Base-by-base conservation (phyloP, 352 stramenopile genomes). In the Detonula confervacea region DNA sequence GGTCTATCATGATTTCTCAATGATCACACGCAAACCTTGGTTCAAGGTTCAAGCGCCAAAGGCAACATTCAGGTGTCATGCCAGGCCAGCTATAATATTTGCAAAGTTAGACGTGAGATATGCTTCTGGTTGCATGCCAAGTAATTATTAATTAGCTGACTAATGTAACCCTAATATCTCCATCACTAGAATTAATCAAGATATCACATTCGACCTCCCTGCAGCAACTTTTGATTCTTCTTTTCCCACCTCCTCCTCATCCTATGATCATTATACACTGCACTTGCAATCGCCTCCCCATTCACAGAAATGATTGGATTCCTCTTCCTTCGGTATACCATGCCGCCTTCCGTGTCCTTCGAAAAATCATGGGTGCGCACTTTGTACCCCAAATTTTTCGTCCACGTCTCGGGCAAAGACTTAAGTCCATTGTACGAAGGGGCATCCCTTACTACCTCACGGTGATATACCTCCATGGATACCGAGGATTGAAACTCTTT, bases 241-340 rank as follows among this genome's bases (percentile, higher is more conserved):
- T 82, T 86, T 14, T 37, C 67, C 49, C 65, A 76, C 24, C 65
- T 59, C 29, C 64, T 78, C 33, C 65, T 78, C 78, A 86, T 86
- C 46, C 73, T 68, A 66, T 82, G 61, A 73, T 86, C 72, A 66
- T 73, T 73, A 57, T 77, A 84, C 25, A 73, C 78, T 11, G 54
- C 82, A 18, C 65, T 75, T 42, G 64, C 69, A 69, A 82, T 65
- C 33, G 76, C 59, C 22, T 64, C 46, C 16, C 71, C 71, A 25
- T 16, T 77, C 14, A 86, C 78, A 25, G 77, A 84, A 65, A 84
- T 84, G 37, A 84, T 73, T 9, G 77, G 77, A 62, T 56, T 80
- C 20, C 64, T 75, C 59, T 77, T 84, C 14, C 74, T 29, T 2
- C n/a, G n/a, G n/a, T n/a, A n/a, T n/a, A n/a, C n/a, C n/a, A 65